Evolutionary conservation across 2,329 filamentous ascomycete species (phyloP).

Genomic region (Scedosporium apiospermum): DNA sequence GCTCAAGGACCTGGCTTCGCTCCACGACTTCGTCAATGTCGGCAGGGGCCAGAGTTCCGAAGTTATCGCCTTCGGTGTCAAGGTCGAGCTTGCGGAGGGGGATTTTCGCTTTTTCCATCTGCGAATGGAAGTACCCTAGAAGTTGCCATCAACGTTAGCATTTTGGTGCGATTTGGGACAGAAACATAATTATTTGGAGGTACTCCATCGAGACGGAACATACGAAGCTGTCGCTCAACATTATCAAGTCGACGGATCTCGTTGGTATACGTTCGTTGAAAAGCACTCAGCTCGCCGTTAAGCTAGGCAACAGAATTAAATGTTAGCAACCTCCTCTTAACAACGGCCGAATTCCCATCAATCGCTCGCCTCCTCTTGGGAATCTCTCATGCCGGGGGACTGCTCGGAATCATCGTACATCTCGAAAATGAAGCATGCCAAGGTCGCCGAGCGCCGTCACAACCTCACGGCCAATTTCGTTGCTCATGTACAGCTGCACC

Average conservation of each 20-base stretch:
- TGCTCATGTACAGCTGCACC: conserved; percentile 98
- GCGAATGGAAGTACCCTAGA: conserved; percentile 80
- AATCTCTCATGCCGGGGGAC: no score
- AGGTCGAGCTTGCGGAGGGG: conserved; percentile 83
- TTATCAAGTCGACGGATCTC: conserved; percentile 97
- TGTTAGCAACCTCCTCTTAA: conserved; percentile 10
- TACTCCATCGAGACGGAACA: conserved; percentile 25
- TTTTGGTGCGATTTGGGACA: no score
- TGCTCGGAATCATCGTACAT: conserved; percentile 46
- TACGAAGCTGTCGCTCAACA: conserved; percentile 94
- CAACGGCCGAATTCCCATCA: not conserved
- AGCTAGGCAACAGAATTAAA: conserved; percentile 46
- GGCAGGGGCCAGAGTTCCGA: conserved; percentile 79
- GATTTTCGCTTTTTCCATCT: conserved; percentile 91
- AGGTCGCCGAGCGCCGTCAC: conserved; percentile 94
- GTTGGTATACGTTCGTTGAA: conserved; percentile 94
- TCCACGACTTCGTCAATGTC: conserved; percentile 96
- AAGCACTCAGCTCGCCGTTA: conserved; percentile 85
- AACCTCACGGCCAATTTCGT: conserved; percentile 96
- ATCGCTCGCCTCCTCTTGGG: no score
- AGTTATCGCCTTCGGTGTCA: conserved; percentile 59
- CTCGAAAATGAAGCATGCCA: conserved; percentile 91
- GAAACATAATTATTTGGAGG: not conserved
- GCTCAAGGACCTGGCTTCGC: conserved; percentile 84
- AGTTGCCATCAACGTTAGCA: not conserved